Evolutionary conservation across 1,284 basidiomycete species (phyloP).

Genomic region (Pseudozyma pruni): DNA sequence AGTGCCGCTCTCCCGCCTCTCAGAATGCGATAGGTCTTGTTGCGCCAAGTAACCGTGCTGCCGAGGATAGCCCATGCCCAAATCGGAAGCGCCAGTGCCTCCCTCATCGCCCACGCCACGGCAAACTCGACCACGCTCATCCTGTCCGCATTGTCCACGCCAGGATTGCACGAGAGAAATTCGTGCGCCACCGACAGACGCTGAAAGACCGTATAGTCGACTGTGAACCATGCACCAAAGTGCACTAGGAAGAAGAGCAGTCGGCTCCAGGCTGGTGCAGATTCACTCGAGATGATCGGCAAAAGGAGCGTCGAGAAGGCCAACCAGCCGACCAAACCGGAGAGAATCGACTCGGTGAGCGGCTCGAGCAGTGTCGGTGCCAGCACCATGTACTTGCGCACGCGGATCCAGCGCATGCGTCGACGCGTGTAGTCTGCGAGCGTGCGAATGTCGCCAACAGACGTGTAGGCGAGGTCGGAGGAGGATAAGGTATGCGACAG

Average conservation of each 20-base stretch:
- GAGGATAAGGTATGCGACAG: conserved; percentile 57
- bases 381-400: conserved; percentile 64
- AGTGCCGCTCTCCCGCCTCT: conserved; percentile 39
- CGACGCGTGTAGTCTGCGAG: conserved; percentile 59
- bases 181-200: conserved; percentile 36
- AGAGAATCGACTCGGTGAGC: conserved; percentile 63
- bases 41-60: conserved; percentile 49
- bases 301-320: conserved; percentile 43
- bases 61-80: conserved; percentile 65
- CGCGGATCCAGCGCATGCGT: conserved; percentile 67
- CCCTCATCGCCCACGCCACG: conserved; percentile 58
- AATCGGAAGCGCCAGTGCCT: conserved; percentile 63
- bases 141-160: conserved; percentile 17
- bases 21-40: conserved; percentile 40
- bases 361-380: conserved; percentile 64
- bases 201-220: conserved; percentile 37
- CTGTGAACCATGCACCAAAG: conserved; percentile 34
- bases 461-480: conserved; percentile 59
- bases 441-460: conserved; percentile 65
- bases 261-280: conserved; percentile 2
- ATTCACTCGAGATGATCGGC: background rate
- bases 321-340: conserved; percentile 56
- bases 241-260: conserved; percentile 40
- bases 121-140: conserved; percentile 32
- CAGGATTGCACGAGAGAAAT: conserved; percentile 32